Percentiles rank a stretch among this genome's conserved stretches.
phyloP scores from a whole-genome alignment of 2,329 filamentous ascomycete species.

The Fusarium coffeatum region DNA sequence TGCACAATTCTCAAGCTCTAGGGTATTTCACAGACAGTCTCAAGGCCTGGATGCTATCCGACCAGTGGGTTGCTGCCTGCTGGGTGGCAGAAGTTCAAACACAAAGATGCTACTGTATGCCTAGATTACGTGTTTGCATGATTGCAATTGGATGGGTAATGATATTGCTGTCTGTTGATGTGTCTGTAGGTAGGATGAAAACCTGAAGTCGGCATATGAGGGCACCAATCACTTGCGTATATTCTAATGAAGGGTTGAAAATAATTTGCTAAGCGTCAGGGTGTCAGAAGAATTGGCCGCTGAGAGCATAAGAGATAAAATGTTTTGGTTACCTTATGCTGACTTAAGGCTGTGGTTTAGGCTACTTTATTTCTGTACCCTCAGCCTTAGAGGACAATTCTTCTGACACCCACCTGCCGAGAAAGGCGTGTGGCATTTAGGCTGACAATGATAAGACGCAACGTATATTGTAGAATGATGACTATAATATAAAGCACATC shows the following conservation, averaged over 20 bases:
- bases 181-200: not conserved
- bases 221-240: not conserved
- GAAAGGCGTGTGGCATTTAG: not conserved
- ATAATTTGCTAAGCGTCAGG: too few species aligned
- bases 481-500: not conserved
- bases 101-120: not conserved
- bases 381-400: too few species aligned
- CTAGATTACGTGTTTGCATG: not conserved
- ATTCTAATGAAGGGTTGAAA: not conserved
- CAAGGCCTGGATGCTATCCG: not conserved
- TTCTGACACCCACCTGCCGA: too few species aligned
- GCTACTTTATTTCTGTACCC: too few species aligned
- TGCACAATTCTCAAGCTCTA: too few species aligned
- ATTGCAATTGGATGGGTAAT: not conserved
- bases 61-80: fast-evolving
- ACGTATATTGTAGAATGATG: not conserved
- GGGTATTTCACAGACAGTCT: not conserved
- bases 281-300: too few species aligned
- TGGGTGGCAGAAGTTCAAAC: not conserved
- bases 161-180: not conserved
- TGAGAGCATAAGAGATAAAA: too few species aligned
- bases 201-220: not conserved
- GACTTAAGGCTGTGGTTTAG: too few species aligned
- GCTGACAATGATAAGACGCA: not conserved
- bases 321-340: too few species aligned